These are phyloP conservation scores for Solanum lycopersicoides DNA, from an alignment of 257 asterid genomes.

Conservation along the genomic window DNA sequence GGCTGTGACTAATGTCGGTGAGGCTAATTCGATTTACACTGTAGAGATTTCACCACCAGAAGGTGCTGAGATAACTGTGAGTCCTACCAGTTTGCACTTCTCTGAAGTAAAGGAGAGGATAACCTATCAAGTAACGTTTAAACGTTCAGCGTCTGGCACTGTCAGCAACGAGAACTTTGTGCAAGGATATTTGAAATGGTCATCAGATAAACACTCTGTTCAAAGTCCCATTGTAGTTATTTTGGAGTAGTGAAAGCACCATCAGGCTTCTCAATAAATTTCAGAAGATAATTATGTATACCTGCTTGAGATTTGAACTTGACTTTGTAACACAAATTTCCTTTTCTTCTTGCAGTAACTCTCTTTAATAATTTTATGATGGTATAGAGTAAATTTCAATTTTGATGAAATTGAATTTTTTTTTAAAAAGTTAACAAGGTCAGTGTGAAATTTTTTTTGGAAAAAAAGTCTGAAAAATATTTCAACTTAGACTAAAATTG, in stretches of 20 bases:
- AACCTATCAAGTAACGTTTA: not conserved
- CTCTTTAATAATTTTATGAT: not conserved
- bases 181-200: slow-evolving; percentile 7
- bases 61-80: not conserved
- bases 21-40: not conserved
- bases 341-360: not conserved
- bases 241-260: not conserved
- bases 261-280: not conserved
- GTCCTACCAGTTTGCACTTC: not conserved
- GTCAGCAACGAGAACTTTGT: not conserved
- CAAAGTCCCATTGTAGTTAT: not conserved
- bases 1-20: slow-evolving; percentile 9
- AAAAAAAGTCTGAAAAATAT: no score
- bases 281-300: not conserved
- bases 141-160: not conserved
- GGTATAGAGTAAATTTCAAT: not conserved
- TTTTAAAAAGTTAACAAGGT: not conserved
- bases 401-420: not conserved
- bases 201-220: not conserved
- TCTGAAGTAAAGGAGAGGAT: not conserved
- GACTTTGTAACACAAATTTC: not conserved
- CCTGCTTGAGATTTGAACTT: not conserved
- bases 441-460: not conserved
- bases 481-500: no score
- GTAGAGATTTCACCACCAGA: not conserved